Evolutionary conservation across 768 basidiomycete species (phyloP).

Genomic region (Mycena vulgaris): DNA sequence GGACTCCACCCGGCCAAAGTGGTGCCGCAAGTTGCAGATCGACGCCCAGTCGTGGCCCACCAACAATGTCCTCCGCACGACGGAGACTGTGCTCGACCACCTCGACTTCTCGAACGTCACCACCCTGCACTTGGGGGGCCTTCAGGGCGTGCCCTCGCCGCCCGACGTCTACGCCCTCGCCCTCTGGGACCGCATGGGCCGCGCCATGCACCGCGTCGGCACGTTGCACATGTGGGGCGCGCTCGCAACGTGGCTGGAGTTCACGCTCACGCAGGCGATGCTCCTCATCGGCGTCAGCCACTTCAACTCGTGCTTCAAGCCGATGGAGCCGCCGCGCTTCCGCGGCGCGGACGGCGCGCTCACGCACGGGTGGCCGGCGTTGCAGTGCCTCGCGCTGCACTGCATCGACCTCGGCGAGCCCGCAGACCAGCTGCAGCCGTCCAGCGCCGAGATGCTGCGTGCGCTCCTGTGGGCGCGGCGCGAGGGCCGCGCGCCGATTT

Average conservation of each 20-base stretch:
- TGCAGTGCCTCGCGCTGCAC: constrained; percentile 30
- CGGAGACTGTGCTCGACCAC: constrained; percentile 9
- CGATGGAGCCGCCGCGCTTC: neutral
- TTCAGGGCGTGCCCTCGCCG: neutral
- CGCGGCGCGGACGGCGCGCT: constrained; percentile 29
- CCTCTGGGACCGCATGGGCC: constrained; percentile 30
- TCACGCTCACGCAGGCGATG: constrained; percentile 38
- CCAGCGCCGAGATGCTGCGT: constrained; percentile 15
- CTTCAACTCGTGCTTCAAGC: constrained; percentile 26
- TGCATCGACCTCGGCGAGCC: constrained; percentile 11
- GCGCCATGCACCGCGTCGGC: neutral
- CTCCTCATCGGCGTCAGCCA: constrained; percentile 34
- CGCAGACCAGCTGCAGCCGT: neutral
- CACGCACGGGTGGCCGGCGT: constrained; percentile 27
- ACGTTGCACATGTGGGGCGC: constrained; percentile 29
- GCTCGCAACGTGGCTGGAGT: constrained; percentile 23
- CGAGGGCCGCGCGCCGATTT: constrained; percentile 24
- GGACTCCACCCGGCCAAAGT: constrained; percentile 25
- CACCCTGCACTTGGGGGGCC: constrained; percentile 24
- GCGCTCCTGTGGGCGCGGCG: constrained; percentile 36
- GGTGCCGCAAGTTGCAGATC: constrained; percentile 21
- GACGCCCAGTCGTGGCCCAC: neutral
- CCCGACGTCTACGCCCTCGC: neutral
- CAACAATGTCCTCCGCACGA: neutral
- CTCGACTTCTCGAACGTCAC: constrained; percentile 26